Percentiles rank a stretch among this genome's conserved stretches.
These are phyloP conservation scores for Pichia kluyveri DNA, from an alignment of 805 yeast genomes.

Conservation along the genomic window DNA sequence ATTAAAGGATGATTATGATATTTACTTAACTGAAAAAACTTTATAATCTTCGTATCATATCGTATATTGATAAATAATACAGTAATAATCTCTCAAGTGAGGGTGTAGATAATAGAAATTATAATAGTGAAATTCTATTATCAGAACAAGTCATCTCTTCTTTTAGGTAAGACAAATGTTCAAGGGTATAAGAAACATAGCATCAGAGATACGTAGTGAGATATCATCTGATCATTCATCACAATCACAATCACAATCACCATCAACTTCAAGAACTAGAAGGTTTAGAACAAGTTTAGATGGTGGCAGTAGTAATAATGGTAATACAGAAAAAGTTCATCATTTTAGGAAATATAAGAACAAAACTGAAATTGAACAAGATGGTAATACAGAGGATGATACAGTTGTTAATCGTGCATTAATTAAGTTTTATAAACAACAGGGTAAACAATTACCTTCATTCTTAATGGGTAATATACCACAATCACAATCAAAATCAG, in stretches of 20 bases:
- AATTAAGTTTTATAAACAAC: conserved; percentile 19
- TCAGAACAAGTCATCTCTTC: not conserved
- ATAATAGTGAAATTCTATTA: not conserved
- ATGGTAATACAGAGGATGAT: conserved; percentile 25
- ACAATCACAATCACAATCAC: not conserved
- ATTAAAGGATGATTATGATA: conserved; percentile 83
- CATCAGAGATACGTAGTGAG: conserved; percentile 10
- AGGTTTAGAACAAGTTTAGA: not conserved
- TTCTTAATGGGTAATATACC: conserved; percentile 3
- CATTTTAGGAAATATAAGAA: not conserved
- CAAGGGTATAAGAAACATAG: conserved; percentile 17
- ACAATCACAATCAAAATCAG: not conserved
- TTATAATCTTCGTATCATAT: conserved; percentile 25
- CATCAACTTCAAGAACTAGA: conserved; percentile 1
- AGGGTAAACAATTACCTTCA: conserved; percentile 17
- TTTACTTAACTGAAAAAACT: conserved; percentile 84
- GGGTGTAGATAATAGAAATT: too few relatives aligned
- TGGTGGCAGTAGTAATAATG: not conserved
- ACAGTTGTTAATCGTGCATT: conserved; percentile 27
- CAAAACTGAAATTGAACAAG: conserved; percentile 19
- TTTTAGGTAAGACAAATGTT: conserved; percentile 1
- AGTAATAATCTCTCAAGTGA: too few relatives aligned
- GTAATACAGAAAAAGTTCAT: not conserved
- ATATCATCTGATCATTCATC: not conserved
- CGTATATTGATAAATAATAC: too few relatives aligned